These are phyloP conservation scores for Jackrogersella minutella DNA, from an alignment of 495 filamentous ascomycete genomes.

Conservation along the genomic window DNA sequence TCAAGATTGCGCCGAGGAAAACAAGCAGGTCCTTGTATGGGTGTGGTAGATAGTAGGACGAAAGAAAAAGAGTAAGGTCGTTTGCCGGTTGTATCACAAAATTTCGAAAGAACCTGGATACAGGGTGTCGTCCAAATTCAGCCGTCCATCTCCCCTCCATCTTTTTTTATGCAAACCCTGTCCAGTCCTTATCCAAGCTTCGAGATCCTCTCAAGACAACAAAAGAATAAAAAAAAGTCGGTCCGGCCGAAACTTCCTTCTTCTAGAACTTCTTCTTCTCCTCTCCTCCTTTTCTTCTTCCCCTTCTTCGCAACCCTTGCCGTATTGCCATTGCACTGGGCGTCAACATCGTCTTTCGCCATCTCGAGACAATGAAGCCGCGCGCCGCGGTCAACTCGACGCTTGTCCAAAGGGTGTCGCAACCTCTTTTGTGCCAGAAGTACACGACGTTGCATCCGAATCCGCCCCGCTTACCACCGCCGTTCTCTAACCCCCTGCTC, in stretches of 20 bases:
- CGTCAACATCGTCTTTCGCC: slow-evolving; percentile 38
- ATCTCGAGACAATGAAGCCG: slow-evolving; percentile 59
- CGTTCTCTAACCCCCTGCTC: slow-evolving; percentile 38
- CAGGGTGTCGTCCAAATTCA: slow-evolving; percentile 37
- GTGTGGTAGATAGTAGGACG: slow-evolving; percentile 28
- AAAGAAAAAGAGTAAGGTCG: slow-evolving; percentile 23
- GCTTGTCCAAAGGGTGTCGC: slow-evolving; percentile 46
- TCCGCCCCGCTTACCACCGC: slow-evolving; percentile 44
- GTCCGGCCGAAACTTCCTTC: slow-evolving; percentile 21
- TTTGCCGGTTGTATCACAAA: slow-evolving; percentile 43
- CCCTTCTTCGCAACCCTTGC: background rate
- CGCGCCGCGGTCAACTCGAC: slow-evolving; percentile 47
- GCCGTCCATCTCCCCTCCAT: slow-evolving; percentile 40
- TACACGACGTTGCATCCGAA: slow-evolving; percentile 49
- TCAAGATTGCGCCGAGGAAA: slow-evolving; percentile 36
- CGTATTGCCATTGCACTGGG: slow-evolving; percentile 25
- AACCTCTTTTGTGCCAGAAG: slow-evolving; percentile 38
- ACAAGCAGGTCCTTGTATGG: slow-evolving; percentile 22
- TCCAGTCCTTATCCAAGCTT: slow-evolving; percentile 35
- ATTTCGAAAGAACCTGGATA: slow-evolving; percentile 41
- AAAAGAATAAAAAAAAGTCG: slow-evolving; percentile 6
- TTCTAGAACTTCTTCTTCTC: background rate
- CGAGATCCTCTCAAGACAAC: slow-evolving; percentile 29
- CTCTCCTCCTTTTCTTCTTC: background rate
- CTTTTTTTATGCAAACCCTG: slow-evolving; percentile 33